Percentiles rank a stretch among this genome's conserved stretches.
Evolutionary conservation across 768 basidiomycete species (phyloP).

Genomic region (Astraeus odoratus): DNA sequence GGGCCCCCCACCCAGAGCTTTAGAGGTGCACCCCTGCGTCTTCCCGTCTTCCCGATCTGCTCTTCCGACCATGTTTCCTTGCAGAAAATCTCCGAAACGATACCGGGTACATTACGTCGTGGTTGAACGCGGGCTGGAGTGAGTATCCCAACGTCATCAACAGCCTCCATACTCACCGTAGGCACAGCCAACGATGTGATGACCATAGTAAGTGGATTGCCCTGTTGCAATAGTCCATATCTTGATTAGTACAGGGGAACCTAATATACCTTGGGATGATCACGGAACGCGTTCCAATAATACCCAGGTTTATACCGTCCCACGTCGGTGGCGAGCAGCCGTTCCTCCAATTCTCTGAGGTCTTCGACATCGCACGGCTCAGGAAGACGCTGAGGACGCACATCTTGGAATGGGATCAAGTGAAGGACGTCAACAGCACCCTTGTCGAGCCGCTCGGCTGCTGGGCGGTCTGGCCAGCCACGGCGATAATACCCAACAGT

Average conservation of each 20-base stretch:
- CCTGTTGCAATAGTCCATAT: background rate
- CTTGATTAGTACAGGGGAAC: conserved; percentile 40
- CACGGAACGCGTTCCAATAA: conserved; percentile 52
- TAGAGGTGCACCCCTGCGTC: conserved; percentile 36
- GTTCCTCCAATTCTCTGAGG: conserved; percentile 48
- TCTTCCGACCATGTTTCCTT: too few relatives aligned
- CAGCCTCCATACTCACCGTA: background rate
- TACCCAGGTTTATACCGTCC: conserved; percentile 52
- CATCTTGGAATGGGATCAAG: conserved; percentile 57
- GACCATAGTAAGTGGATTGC: conserved; percentile 47
- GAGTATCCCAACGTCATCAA: conserved; percentile 23
- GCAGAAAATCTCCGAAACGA: conserved; percentile 61
- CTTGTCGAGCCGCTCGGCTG: conserved; percentile 24
- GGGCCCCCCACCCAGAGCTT: conserved; percentile 54
- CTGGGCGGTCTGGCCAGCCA: conserved; percentile 16
- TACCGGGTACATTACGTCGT: conserved; percentile 62
- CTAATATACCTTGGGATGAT: conserved; percentile 53
- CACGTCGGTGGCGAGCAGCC: conserved; percentile 43
- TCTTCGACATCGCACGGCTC: conserved; percentile 54
- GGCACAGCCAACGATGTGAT: conserved; percentile 67
- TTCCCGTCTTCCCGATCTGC: too few relatives aligned
- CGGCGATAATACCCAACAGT: conserved; percentile 9
- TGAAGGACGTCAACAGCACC: conserved; percentile 41
- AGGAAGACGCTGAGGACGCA: conserved; percentile 38
- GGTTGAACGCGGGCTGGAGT: conserved; percentile 78